Evolutionary conservation across 116 monocot genomes (phyloP).

Genomic region (Papilionanthe hybrid): DNA sequence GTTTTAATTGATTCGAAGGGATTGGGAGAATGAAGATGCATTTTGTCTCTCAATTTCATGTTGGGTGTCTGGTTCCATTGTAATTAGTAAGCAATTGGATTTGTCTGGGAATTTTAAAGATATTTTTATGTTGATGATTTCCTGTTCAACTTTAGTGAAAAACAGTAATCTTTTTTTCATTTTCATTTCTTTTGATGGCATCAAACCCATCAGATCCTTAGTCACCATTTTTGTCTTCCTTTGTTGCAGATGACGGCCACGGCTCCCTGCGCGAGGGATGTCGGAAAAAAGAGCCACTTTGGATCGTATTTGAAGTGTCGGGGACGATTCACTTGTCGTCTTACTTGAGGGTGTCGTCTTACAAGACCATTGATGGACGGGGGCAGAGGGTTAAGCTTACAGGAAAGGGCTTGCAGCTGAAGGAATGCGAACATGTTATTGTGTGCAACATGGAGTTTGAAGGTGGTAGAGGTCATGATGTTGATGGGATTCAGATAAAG

Average conservation of each 20-base stretch:
- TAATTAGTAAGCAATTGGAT: background rate
- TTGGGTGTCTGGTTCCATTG: background rate
- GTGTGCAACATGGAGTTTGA: conserved; percentile 78
- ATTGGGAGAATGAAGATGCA: background rate
- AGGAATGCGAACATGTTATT: conserved; percentile 87
- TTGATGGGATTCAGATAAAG: conserved; percentile 90
- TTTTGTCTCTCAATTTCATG: no score
- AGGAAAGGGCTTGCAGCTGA: conserved; percentile 74
- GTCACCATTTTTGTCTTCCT: background rate
- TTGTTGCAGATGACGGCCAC: conserved; percentile 53
- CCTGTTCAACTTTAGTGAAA: background rate
- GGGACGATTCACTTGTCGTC: conserved; percentile 69
- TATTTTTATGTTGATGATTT: no score
- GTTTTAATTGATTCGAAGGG: background rate
- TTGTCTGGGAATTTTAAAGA: no score
- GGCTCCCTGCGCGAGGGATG: conserved; percentile 90
- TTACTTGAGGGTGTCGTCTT: conserved; percentile 63
- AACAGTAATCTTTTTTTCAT: background rate
- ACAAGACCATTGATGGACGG: conserved; percentile 87
- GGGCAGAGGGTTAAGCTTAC: conserved; percentile 63
- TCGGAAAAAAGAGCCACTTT: conserved; percentile 58
- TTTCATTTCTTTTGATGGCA: background rate
- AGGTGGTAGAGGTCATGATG: conserved; percentile 84
- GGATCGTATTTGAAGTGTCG: conserved; percentile 92
- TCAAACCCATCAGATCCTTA: background rate